phyloP scores from a whole-genome alignment of 2,329 filamentous ascomycete species.

The Scedosporium dehoogii region DNA sequence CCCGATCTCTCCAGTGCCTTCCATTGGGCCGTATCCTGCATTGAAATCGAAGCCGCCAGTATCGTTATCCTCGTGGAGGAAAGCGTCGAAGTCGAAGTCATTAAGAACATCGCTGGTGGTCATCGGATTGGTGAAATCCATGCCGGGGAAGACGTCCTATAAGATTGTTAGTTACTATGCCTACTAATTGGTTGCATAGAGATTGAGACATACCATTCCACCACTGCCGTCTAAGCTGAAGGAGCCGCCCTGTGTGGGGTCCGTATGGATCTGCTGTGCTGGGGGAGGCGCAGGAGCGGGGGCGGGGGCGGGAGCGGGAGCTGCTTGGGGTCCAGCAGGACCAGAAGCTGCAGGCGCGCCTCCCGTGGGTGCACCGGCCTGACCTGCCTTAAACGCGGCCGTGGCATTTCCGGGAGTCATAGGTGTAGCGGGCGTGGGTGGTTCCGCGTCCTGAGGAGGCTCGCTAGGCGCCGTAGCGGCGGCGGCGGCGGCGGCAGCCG shows the following conservation, averaged over 20 bases:
- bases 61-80: slow-evolving; percentile 47
- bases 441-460: slow-evolving; percentile 43
- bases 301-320: slow-evolving; percentile 20
- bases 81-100: slow-evolving; percentile 60
- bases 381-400: slow-evolving; percentile 38
- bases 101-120: slow-evolving; percentile 48
- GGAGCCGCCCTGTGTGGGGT: slow-evolving; percentile 33
- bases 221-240: slow-evolving; percentile 35
- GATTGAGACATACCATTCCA: slow-evolving; percentile 29
- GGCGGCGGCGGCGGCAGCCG: slow-evolving; percentile 19
- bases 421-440: slow-evolving; percentile 52
- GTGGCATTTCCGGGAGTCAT: slow-evolving; percentile 48
- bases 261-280: slow-evolving; percentile 33
- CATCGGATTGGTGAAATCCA: slow-evolving; percentile 48
- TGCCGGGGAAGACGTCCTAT: slow-evolving; percentile 34
- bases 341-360: not conserved
- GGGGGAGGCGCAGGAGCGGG: slow-evolving; percentile 30
- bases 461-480: slow-evolving; percentile 50
- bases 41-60: slow-evolving; percentile 45
- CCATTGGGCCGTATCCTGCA: slow-evolving; percentile 39
- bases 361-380: slow-evolving; percentile 12
- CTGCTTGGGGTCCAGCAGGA: slow-evolving; percentile 18
- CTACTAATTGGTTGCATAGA: not conserved
- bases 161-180: not conserved
- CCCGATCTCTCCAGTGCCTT: slow-evolving; percentile 44